phyloP scores from a whole-genome alignment of 2,329 filamentous ascomycete species.

The Pyricularia pennisetigena region DNA sequence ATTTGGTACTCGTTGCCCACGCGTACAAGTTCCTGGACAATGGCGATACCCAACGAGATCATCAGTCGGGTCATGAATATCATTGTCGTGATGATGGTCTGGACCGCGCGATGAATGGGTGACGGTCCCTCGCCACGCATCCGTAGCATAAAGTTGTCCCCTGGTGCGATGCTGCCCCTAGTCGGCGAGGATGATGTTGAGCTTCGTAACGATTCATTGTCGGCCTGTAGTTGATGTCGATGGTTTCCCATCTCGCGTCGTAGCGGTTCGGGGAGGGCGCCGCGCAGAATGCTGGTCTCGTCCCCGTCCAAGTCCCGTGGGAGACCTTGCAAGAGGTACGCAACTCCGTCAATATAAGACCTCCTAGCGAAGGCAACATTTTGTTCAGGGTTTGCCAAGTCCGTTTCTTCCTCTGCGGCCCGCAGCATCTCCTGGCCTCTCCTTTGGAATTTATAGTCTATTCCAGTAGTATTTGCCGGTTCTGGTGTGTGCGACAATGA shows the following conservation, averaged over 20 bases:
- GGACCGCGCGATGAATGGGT: conserved; percentile 97
- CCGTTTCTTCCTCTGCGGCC: conserved; percentile 4
- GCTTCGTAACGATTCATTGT: neutral
- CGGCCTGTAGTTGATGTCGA: neutral
- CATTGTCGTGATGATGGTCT: conserved; percentile 83
- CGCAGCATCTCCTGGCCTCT: conserved; percentile 3
- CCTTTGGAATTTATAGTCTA: conserved; percentile 5
- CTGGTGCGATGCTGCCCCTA: neutral
- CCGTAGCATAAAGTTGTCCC: neutral
- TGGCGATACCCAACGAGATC: neutral
- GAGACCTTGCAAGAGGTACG: conserved; percentile 51
- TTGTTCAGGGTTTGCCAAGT: conserved; percentile 2
- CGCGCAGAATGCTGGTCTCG: conserved; percentile 40
- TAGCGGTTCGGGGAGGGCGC: conserved; percentile 32
- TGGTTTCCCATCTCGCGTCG: neutral
- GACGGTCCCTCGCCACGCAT: conserved; percentile 46
- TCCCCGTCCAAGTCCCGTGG: conserved; percentile 44
- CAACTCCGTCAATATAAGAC: conserved; percentile 52
- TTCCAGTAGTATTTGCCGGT: neutral
- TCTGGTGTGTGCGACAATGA: neutral
- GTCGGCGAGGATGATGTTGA: neutral
- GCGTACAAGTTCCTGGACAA: conserved; percentile 3
- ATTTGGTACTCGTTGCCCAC: conserved; percentile 6
- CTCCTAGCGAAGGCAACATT: conserved; percentile 36
- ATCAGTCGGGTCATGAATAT: conserved; percentile 39